Percentiles rank a stretch among this genome's conserved stretches.
phyloP scores from a whole-genome alignment of 257 asterid genomes.

The Marsdenia floribunda region DNA sequence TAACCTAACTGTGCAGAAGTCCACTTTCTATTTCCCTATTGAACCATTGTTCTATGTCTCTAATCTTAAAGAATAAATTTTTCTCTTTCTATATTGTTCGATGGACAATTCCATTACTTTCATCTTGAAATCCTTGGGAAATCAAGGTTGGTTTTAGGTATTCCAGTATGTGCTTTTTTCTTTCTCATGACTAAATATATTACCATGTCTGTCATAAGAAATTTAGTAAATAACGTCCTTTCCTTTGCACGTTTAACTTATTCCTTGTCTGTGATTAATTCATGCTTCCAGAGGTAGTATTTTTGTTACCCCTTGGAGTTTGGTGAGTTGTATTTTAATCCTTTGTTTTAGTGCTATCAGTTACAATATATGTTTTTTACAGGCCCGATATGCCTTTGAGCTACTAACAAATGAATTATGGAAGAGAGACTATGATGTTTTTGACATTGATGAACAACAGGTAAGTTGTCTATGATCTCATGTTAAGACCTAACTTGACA shows the following conservation, averaged over 20 bases:
- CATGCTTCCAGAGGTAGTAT: too few species aligned
- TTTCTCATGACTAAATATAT: background rate
- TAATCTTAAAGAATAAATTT: background rate
- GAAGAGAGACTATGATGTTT: slow-evolving; percentile 93
- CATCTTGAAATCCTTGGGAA: background rate
- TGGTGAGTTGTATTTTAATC: background rate
- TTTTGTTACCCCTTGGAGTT: background rate
- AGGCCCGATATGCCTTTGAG: slow-evolving; percentile 94
- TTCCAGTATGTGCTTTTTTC: background rate
- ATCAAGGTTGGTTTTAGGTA: background rate
- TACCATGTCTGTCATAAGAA: background rate
- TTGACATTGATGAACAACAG: slow-evolving; percentile 61
- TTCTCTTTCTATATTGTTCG: background rate
- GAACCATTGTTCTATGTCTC: background rate
- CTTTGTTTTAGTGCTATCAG: background rate
- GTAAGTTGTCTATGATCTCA: slow-evolving; percentile 38
- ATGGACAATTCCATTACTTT: background rate
- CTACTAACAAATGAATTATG: slow-evolving; percentile 65
- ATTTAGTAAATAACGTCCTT: background rate
- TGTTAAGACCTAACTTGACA: background rate
- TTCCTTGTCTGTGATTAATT: background rate
- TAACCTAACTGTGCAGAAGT: background rate
- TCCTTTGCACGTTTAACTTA: background rate
- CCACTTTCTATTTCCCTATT: too few species aligned
- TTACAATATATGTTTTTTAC: slow-evolving; percentile 32